These are phyloP conservation scores for Gossypium arboreum DNA, from an alignment of 345 rosid genomes.

Conservation along the genomic window DNA sequence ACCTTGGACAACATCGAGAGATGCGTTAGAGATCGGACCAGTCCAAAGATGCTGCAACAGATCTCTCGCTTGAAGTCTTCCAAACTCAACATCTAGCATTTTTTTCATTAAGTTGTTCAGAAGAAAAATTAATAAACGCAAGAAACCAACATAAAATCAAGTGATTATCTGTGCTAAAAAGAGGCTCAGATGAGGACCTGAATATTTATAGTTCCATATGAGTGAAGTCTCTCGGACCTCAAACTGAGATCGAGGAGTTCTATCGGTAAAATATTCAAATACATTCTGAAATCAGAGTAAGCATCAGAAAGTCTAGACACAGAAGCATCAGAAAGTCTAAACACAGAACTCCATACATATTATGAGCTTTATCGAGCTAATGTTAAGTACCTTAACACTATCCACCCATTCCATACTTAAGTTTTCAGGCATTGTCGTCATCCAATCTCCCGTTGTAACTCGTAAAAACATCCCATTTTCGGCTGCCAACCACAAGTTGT, in stretches of 20 bases:
- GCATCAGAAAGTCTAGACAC: slow-evolving; percentile 19
- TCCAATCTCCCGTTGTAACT: slow-evolving; percentile 43
- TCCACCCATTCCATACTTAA: slow-evolving; percentile 60
- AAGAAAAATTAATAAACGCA: neutral
- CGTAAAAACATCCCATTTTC: slow-evolving; percentile 64
- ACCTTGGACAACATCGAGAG: slow-evolving; percentile 57
- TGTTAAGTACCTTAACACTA: slow-evolving; percentile 44
- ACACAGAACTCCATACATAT: slow-evolving; percentile 10
- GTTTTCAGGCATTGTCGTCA: slow-evolving; percentile 62
- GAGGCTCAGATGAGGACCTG: slow-evolving; percentile 31
- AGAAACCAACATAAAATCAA: neutral
- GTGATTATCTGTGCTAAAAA: neutral
- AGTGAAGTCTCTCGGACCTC: slow-evolving; percentile 52
- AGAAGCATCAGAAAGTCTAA: slow-evolving; percentile 23
- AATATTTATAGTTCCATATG: slow-evolving; percentile 39
- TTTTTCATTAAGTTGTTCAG: neutral
- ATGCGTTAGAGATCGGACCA: slow-evolving; percentile 57
- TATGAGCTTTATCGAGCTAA: slow-evolving; percentile 5
- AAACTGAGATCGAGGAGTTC: slow-evolving; percentile 56
- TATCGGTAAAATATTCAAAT: slow-evolving; percentile 55
- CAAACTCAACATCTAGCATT: slow-evolving; percentile 45
- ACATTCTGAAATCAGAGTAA: slow-evolving; percentile 50
- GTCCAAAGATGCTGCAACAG: slow-evolving; percentile 65
- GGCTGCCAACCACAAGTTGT: slow-evolving; percentile 56
- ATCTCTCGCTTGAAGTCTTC: slow-evolving; percentile 58